A percentile compares a stretch with the other conserved stretches of the same genome.
Conservation (phyloP, 225 moss, liverwort and hornwort genomes). For the Lunularia cruciata region DNA sequence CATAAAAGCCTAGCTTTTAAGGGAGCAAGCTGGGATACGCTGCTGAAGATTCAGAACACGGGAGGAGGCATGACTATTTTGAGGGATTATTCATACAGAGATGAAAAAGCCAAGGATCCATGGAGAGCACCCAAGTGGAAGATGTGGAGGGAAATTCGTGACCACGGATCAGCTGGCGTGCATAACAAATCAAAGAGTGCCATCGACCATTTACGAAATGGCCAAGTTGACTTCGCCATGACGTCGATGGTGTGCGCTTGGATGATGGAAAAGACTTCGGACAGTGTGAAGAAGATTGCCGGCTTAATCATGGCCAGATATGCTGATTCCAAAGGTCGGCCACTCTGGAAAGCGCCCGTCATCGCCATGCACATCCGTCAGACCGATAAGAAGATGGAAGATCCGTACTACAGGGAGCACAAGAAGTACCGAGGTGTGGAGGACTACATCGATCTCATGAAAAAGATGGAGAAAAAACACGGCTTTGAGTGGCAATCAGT, state of each 20-base stretch:
- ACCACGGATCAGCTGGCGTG: constrained; percentile 11
- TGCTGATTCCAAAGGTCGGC: constrained; percentile 14
- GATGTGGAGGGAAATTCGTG: constrained; percentile 11
- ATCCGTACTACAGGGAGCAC: constrained; percentile 31
- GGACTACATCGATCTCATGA: constrained; percentile 32
- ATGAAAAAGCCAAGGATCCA: background rate
- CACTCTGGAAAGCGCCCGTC: constrained; percentile 38
- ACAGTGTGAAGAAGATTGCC: constrained; percentile 28
- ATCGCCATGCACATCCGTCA: constrained; percentile 43
- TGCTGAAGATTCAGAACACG: constrained; percentile 23
- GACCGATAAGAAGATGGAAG: constrained; percentile 43
- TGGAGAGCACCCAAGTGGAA: constrained; percentile 8
- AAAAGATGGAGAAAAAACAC: constrained; percentile 27
- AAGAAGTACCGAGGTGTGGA: constrained; percentile 11
- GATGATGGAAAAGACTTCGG: constrained; percentile 31
- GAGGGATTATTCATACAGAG: background rate
- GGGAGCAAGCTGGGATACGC: constrained; percentile 29
- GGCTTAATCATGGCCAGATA: constrained; percentile 42
- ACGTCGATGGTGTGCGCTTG: constrained; percentile 31
- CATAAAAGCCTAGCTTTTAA: constrained; percentile 15
- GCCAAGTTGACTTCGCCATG: constrained; percentile 12
- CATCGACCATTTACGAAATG: background rate
- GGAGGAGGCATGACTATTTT: constrained; percentile 27
- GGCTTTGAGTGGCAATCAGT: constrained; percentile 32
- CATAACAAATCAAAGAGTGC: background rate